A percentile compares a stretch with the other conserved stretches of the same genome.
Evolutionary conservation across 306 rosid genomes (phyloP).

Genomic region (Myrica gale): DNA sequence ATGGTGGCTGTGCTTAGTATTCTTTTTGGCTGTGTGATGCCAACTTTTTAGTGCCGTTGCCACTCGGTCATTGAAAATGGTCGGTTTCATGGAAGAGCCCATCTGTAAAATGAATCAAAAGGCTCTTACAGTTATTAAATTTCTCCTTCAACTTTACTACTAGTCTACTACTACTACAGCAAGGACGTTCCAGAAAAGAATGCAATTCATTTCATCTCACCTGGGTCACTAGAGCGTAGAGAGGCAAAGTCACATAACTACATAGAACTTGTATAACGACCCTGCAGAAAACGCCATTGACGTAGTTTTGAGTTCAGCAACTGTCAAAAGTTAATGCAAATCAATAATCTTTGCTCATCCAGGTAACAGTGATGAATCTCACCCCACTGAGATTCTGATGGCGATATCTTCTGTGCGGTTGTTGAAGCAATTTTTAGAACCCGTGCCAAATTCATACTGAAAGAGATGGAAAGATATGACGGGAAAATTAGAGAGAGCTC

Average conservation of each 20-base stretch:
- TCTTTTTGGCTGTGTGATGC: conserved; percentile 54
- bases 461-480: conserved; percentile 13
- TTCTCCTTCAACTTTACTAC: not conserved
- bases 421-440: conserved; percentile 49
- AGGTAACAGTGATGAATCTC: conserved; percentile 22
- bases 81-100: conserved; percentile 71
- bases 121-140: not conserved
- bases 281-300: conserved; percentile 46
- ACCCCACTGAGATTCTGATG: conserved; percentile 65
- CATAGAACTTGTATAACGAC: conserved; percentile 63
- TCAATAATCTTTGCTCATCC: no score
- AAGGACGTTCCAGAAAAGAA: not conserved
- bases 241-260: conserved; percentile 87
- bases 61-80: conserved; percentile 56
- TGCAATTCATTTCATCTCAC: conserved; percentile 21
- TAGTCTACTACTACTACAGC: not conserved
- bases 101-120: conserved; percentile 38
- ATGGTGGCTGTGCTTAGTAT: conserved; percentile 30
- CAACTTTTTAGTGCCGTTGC: conserved; percentile 52
- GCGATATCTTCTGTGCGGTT: conserved; percentile 31
- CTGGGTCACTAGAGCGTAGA: conserved; percentile 91
- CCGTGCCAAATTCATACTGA: conserved; percentile 39
- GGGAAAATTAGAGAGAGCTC: conserved; percentile 12
- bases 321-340: not conserved
- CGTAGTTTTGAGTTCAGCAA: not conserved